phyloP scores from a whole-genome alignment of 345 rosid genomes.

The Cardamine occulta region DNA sequence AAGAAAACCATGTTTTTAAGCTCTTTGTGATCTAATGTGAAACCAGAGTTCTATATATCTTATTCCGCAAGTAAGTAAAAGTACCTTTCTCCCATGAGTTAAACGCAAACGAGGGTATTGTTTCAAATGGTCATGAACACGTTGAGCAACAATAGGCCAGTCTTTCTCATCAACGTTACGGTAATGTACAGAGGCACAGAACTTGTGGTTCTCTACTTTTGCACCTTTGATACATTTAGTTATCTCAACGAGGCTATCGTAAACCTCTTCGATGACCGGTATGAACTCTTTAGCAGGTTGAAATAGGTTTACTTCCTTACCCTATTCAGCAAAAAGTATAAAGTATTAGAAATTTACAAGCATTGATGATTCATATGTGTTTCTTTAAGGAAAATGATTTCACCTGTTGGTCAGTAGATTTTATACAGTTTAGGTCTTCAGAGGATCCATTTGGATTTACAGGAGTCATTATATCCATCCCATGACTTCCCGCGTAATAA shows the following conservation, averaged over 20 bases:
- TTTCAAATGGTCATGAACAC: conserved; percentile 78
- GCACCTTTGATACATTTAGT: conserved; percentile 76
- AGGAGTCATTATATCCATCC: conserved; percentile 96
- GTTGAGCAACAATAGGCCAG: conserved; percentile 81
- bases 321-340: conserved; percentile 43
- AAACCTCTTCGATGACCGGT: conserved; percentile 88
- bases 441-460: conserved; percentile 44
- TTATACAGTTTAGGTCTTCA: conserved; percentile 53
- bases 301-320: conserved; percentile 83
- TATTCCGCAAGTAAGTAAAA: conserved; percentile 58
- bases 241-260: conserved; percentile 74
- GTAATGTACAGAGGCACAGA: conserved; percentile 94
- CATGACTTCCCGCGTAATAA: conserved; percentile 98
- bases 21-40: background rate
- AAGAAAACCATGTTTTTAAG: background rate
- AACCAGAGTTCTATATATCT: conserved; percentile 17
- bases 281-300: conserved; percentile 96
- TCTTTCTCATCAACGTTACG: conserved; percentile 94
- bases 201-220: conserved; percentile 94
- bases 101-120: conserved; percentile 75
- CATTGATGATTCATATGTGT: background rate
- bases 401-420: conserved; percentile 78
- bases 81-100: conserved; percentile 98
- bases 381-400: background rate
- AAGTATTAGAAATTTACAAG: background rate